Base-by-base conservation (phyloP, 2,329 filamentous ascomycete species). In the Proliferodiscus dingleyae region DNA sequence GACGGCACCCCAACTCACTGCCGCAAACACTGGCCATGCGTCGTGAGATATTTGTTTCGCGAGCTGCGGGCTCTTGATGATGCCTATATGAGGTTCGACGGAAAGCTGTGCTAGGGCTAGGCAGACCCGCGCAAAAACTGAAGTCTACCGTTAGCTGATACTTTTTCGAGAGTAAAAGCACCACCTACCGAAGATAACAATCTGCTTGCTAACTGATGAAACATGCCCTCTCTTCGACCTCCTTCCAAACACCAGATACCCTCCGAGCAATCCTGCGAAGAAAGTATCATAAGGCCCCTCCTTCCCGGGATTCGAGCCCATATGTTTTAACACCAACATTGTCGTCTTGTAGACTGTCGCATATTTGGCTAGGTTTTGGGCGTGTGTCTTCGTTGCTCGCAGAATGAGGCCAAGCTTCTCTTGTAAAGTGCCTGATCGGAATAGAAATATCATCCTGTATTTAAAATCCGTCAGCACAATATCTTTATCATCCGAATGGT, bases 11-110 rank as follows among this genome's bases (percentile, higher is more conserved):
- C 93, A 98, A 62, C 85, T 94, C 54, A 91, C 61, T 57, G 85
- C 87, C 33, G 93, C 91, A 69, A 98, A 98, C 2, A 85, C 84
- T 2, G 91, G 89, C 91, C 93, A 98, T 45, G 87, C 87, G 62
- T 91, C 84, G 64, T 80, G 65, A 59, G 72, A 77, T 59, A 89
- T 80, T 29, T 55, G 51, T 38, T 61, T 57, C 46, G 66, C 49
- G 62, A 64, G 65, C 65, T 71, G 59, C 70, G 54, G 51, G 66
- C 56, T 64, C 77, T 71, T 49, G 61, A 64, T 52, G 71, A 82
- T 41, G 70, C 47, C 82, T 60, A 43, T 61, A 34, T 72, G 72
- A 2, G 78, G 78, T 66, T 88, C 83, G 52, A 97, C 81, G 46
- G 87, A 80, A 47, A 97, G 71, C 61, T 89, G 88, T 24, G 90